A percentile compares a stretch with the other conserved stretches of the same genome.
These are phyloP conservation scores for Cladosporium velox DNA, from an alignment of 2,329 filamentous ascomycete species.

Conservation along the genomic window DNA sequence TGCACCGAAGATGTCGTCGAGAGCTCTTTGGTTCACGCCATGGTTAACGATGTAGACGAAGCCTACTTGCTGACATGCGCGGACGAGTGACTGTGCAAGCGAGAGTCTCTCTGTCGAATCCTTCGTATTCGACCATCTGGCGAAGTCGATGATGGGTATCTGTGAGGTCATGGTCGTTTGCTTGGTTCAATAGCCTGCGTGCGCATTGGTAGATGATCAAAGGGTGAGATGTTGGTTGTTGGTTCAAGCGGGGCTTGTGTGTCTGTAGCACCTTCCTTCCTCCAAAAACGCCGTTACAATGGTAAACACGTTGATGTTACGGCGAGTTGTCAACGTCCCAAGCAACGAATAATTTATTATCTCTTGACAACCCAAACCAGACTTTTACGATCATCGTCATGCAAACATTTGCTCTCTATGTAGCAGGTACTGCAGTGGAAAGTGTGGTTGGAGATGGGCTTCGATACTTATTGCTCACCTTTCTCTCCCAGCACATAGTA, in stretches of 20 bases:
- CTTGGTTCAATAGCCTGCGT: not conserved
- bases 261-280: not conserved
- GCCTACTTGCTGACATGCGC: conserved; percentile 41
- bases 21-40: conserved; percentile 36
- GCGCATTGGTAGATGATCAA: not conserved
- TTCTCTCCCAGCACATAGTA: too few relatives aligned
- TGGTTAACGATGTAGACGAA: conserved; percentile 48
- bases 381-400: too few relatives aligned
- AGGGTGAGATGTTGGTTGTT: not conserved
- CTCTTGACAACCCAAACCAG: too few relatives aligned
- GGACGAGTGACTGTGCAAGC: conserved; percentile 40
- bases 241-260: not conserved
- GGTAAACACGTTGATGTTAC: not conserved
- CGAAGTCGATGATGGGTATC: conserved; percentile 31
- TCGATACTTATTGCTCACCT: too few relatives aligned
- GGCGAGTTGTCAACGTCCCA: not conserved
- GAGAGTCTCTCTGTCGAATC: conserved; percentile 7
- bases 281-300: not conserved
- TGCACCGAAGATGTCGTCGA: conserved; percentile 34
- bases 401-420: too few relatives aligned
- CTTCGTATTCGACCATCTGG: conserved; percentile 21
- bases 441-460: too few relatives aligned
- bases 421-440: too few relatives aligned
- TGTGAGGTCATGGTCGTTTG: not conserved
- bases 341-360: too few relatives aligned